These are phyloP conservation scores for Ophiostoma fasciatum DNA, from an alignment of 2,329 filamentous ascomycete species.

Conservation along the genomic window DNA sequence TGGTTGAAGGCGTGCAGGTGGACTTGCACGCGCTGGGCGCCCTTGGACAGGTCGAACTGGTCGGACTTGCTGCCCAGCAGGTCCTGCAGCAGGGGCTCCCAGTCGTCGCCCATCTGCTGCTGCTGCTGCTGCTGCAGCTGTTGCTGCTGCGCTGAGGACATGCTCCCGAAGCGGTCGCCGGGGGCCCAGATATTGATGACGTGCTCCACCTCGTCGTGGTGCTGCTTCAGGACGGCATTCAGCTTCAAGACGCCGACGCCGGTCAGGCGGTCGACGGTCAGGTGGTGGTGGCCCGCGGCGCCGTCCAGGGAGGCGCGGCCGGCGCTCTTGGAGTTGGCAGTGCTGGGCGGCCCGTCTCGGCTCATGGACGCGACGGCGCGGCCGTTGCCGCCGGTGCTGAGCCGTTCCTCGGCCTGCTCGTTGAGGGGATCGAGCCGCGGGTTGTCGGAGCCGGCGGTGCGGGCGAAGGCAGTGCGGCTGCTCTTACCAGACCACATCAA, in stretches of 20 bases:
- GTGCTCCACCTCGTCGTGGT: slow-evolving; percentile 58
- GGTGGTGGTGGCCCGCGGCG: slow-evolving; percentile 12
- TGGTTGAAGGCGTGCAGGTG: slow-evolving; percentile 66
- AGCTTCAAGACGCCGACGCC: slow-evolving; percentile 67
- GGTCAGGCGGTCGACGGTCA: slow-evolving; percentile 50
- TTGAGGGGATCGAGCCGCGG: slow-evolving; percentile 41
- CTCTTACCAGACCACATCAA: slow-evolving; percentile 55
- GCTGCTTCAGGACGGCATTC: slow-evolving; percentile 57
- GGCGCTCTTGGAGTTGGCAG: slow-evolving; percentile 33
- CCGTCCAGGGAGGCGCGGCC: slow-evolving; percentile 8
- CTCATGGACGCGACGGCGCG: too few species aligned
- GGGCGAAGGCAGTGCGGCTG: slow-evolving; percentile 38
- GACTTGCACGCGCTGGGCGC: slow-evolving; percentile 64
- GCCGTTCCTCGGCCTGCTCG: slow-evolving; percentile 33
- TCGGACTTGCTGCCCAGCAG: slow-evolving; percentile 61
- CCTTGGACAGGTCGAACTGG: slow-evolving; percentile 56
- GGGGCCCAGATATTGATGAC: slow-evolving; percentile 66
- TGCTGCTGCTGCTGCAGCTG: too few species aligned
- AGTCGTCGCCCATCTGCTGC: slow-evolving; percentile 46
- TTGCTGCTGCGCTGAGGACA: too few species aligned
- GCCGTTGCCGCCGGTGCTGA: slow-evolving; percentile 15
- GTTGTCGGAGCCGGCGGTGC: slow-evolving; percentile 26
- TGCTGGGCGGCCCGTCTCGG: slow-evolving; percentile 42
- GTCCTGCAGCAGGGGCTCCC: slow-evolving; percentile 58
- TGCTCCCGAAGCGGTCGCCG: slow-evolving; percentile 28